Evolutionary conservation across 1,139 yeast species (phyloP).

Genomic region (Kluyveromyces sp.): DNA sequence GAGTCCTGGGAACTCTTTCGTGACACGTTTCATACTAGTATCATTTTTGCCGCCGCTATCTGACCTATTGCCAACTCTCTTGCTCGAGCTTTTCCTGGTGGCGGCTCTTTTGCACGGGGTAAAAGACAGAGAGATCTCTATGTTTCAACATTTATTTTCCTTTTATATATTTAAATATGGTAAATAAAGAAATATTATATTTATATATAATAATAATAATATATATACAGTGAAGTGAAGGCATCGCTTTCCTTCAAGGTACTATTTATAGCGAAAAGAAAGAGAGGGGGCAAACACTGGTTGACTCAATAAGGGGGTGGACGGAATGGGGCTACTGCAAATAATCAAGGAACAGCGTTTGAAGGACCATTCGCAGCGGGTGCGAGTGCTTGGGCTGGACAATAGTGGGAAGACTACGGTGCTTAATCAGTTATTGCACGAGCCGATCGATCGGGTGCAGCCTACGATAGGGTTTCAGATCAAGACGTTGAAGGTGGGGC

Average conservation of each 20-base stretch:
- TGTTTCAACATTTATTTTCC: neutral
- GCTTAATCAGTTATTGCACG: slow-evolving; percentile 42
- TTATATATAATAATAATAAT: neutral
- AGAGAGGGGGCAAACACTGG: neutral
- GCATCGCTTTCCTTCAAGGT: too few relatives aligned
- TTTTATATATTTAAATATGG: neutral
- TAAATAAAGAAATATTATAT: neutral
- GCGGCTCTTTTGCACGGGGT: too few relatives aligned
- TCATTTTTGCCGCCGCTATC: neutral
- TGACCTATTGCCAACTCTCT: too few relatives aligned
- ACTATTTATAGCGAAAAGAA: too few relatives aligned
- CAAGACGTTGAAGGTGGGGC: slow-evolving; percentile 34
- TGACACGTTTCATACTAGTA: neutral
- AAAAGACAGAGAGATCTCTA: too few relatives aligned
- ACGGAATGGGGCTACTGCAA: slow-evolving; percentile 72
- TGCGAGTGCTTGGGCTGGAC: slow-evolving; percentile 74
- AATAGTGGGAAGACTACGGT: slow-evolving; percentile 85
- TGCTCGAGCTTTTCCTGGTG: too few relatives aligned
- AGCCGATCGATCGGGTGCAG: slow-evolving; percentile 32
- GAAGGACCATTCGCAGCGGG: slow-evolving; percentile 70
- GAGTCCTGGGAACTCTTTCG: neutral
- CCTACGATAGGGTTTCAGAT: slow-evolving; percentile 65
- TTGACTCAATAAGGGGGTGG: neutral
- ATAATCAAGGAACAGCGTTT: slow-evolving; percentile 76
- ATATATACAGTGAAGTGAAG: neutral